A percentile compares a stretch with the other conserved stretches of the same genome.
Conservation (phyloP, 345 rosid genomes). For the Dipteronia dyeriana region DNA sequence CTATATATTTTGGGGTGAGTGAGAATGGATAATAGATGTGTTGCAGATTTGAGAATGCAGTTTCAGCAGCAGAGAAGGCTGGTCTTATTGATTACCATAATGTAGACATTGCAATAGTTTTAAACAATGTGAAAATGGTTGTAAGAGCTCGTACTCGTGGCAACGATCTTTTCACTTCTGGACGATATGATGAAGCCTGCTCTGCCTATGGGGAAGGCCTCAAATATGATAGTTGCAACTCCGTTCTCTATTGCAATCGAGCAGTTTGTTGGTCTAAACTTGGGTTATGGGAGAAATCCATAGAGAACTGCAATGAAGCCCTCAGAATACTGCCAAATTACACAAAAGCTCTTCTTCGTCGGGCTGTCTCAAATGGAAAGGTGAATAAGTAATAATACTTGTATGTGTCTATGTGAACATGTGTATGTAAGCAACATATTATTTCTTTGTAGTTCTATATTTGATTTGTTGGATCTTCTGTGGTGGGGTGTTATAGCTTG, state of each 20-base stretch:
- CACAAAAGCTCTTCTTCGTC: constrained; percentile 79
- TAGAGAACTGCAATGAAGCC: constrained; percentile 89
- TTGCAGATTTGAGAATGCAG: constrained; percentile 94
- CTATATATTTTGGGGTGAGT: constrained; percentile 31
- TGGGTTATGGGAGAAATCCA: constrained; percentile 80
- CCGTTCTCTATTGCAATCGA: constrained; percentile 92
- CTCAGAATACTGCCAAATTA: constrained; percentile 70
- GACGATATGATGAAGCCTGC: constrained; percentile 83
- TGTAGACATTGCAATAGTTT: constrained; percentile 51
- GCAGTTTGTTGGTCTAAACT: constrained; percentile 98
- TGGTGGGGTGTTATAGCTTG: constrained; percentile 43
- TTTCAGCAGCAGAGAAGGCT: constrained; percentile 82
- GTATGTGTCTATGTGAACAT: background rate
- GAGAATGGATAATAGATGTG: constrained; percentile 49
- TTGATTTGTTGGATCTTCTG: constrained; percentile 9
- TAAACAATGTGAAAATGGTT: constrained; percentile 73
- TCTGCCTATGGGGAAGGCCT: constrained; percentile 95
- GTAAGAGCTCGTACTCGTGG: constrained; percentile 77
- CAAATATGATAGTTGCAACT: constrained; percentile 54
- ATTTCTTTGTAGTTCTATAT: background rate
- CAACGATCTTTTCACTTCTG: constrained; percentile 74
- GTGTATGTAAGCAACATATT: background rate
- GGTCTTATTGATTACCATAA: constrained; percentile 52
- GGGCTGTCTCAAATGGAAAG: constrained; percentile 93
- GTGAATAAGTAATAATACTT: constrained; percentile 32